Evolutionary conservation across 2,329 filamentous ascomycete genomes (phyloP).

Genomic region (Tolypocladium album): DNA sequence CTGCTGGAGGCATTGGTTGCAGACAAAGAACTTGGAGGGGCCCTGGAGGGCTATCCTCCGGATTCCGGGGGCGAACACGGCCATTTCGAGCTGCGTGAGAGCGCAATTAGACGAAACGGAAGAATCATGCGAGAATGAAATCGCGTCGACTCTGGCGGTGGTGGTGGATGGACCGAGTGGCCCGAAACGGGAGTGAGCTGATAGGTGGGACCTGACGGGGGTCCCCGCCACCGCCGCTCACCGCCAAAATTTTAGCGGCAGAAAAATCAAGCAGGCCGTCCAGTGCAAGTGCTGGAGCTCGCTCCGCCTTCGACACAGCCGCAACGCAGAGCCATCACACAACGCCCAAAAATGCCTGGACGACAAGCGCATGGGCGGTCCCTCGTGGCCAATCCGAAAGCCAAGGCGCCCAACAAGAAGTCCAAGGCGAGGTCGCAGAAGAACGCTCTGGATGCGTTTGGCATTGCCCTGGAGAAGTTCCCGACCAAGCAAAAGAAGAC

Average conservation of each 20-base stretch:
- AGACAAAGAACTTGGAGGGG: slow-evolving; percentile 29
- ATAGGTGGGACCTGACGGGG: slow-evolving; percentile 16
- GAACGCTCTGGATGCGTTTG: slow-evolving; percentile 46
- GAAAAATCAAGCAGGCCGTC: slow-evolving; percentile 11
- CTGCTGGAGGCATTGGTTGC: slow-evolving; percentile 37
- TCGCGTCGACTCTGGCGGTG: neutral
- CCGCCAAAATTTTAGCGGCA: slow-evolving; percentile 21
- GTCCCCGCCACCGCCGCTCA: slow-evolving; percentile 17
- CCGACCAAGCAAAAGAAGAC: slow-evolving; percentile 35
- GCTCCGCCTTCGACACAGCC: neutral
- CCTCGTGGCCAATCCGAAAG: slow-evolving; percentile 27
- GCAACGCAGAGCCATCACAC: neutral
- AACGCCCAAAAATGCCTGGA: slow-evolving; percentile 35
- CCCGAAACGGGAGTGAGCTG: slow-evolving; percentile 11
- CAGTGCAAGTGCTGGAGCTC: neutral
- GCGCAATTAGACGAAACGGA: neutral
- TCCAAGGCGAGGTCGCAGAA: slow-evolving; percentile 38
- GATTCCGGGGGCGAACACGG: slow-evolving; percentile 29
- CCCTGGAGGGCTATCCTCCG: slow-evolving; percentile 28
- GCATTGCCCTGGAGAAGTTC: slow-evolving; percentile 43
- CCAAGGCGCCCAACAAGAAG: slow-evolving; percentile 24
- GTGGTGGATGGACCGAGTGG: neutral
- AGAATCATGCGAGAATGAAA: neutral
- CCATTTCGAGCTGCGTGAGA: slow-evolving; percentile 19
- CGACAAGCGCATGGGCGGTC: slow-evolving; percentile 48